Conservation (phyloP, 495 filamentous ascomycete genomes). For the Penicillium odoratum region DNA sequence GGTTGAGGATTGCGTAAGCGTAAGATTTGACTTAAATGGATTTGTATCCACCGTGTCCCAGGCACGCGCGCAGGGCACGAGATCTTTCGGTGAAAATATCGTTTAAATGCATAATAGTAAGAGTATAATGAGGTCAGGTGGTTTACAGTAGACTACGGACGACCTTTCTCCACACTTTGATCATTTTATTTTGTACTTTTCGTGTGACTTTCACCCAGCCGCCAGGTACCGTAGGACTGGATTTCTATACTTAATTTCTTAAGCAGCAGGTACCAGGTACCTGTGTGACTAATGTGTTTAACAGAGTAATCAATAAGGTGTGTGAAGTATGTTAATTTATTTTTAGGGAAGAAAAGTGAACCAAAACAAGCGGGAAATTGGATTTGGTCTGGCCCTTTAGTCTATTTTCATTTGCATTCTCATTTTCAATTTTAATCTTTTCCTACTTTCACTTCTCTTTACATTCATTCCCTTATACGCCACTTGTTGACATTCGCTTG, state of each 20-base stretch:
- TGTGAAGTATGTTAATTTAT: conserved; percentile 15
- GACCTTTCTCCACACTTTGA: not conserved
- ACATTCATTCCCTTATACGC: conserved; percentile 9
- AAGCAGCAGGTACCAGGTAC: conserved; percentile 25
- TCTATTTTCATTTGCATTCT: conserved; percentile 14
- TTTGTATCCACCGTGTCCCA: not conserved
- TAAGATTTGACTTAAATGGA: too few species aligned
- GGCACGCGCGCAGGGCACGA: conserved; percentile 24
- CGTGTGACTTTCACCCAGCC: not conserved
- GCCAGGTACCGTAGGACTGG: not conserved
- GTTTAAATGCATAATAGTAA: too few species aligned
- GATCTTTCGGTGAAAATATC: conserved; percentile 9
- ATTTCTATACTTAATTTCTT: conserved; percentile 2
- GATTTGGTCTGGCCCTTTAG: conserved; percentile 2
- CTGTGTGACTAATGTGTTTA: conserved; percentile 5
- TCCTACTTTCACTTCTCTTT: conserved; percentile 10
- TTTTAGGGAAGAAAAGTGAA: conserved; percentile 14
- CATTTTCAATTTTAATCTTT: conserved; percentile 15
- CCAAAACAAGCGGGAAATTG: conserved; percentile 5
- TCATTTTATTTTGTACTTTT: not conserved
- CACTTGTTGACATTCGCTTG: not conserved
- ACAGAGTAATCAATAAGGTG: not conserved
- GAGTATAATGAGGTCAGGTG: too few species aligned
- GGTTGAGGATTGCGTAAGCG: not conserved
- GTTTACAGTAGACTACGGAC: too few species aligned